These are phyloP conservation scores for Hyaloscypha hepaticicola DNA, from an alignment of 495 filamentous ascomycete species.

Conservation along the genomic window DNA sequence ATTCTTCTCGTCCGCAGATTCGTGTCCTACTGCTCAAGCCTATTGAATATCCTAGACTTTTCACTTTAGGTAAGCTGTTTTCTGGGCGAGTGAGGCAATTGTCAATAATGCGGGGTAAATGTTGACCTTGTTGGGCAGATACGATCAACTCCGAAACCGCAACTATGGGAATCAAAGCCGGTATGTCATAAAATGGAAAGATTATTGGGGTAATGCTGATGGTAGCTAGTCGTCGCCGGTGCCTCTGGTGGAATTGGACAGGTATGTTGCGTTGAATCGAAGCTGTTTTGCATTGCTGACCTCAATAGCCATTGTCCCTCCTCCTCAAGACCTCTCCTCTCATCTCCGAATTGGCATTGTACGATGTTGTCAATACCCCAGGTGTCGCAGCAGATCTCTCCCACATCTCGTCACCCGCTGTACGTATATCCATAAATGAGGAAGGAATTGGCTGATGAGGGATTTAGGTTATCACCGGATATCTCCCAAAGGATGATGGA, in stretches of 20 bases:
- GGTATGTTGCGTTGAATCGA: conserved; percentile 46
- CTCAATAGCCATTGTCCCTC: conserved; percentile 84
- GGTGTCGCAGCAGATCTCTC: conserved; percentile 94
- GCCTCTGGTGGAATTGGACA: conserved; percentile 98
- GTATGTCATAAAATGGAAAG: conserved; percentile 44
- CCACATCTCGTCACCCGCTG: conserved; percentile 91
- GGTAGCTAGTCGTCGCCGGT: conserved; percentile 77
- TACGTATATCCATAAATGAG: conserved; percentile 47
- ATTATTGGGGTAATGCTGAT: conserved; percentile 34
- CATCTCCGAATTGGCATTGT: conserved; percentile 87
- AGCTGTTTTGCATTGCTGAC: conserved; percentile 31
- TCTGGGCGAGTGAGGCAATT: not conserved
- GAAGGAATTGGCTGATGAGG: conserved; percentile 32
- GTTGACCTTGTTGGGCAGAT: conserved; percentile 20
- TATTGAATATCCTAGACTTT: conserved; percentile 28
- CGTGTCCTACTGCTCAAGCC: conserved; percentile 18
- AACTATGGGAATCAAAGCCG: conserved; percentile 83
- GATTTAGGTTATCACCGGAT: conserved; percentile 83
- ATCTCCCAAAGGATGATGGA: conserved; percentile 86
- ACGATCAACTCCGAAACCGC: conserved; percentile 24
- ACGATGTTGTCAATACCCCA: conserved; percentile 98
- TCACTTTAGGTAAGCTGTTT: conserved; percentile 25
- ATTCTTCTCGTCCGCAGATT: conserved; percentile 21
- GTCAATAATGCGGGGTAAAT: conserved; percentile 30
- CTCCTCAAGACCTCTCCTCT: conserved; percentile 85